Evolutionary conservation across 2,329 filamentous ascomycete genomes (phyloP).

Genomic region (Colletotrichum sp.): DNA sequence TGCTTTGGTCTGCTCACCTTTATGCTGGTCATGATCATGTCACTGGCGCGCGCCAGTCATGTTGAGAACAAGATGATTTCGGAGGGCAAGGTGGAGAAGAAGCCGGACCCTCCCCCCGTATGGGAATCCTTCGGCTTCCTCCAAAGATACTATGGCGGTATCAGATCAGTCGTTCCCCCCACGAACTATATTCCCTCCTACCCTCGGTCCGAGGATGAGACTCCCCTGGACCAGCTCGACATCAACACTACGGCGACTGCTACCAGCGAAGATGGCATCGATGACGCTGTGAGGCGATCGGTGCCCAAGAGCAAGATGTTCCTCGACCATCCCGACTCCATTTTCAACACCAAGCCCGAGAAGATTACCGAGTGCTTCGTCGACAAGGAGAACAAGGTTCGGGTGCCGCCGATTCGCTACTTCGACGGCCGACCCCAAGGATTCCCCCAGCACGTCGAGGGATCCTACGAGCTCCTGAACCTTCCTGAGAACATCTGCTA

Average conservation of each 20-base stretch:
- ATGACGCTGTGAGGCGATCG: conserved; percentile 33
- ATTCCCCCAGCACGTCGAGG: conserved; percentile 83
- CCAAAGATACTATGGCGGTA: conserved; percentile 87
- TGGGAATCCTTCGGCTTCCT: conserved; percentile 91
- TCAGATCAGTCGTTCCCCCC: conserved; percentile 72
- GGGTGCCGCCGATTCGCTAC: conserved; percentile 73
- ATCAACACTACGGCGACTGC: conserved; percentile 36
- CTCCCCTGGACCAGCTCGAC: conserved; percentile 46
- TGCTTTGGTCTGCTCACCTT: conserved; percentile 73
- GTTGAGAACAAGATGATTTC: conserved; percentile 68
- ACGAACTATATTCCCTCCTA: conserved; percentile 80
- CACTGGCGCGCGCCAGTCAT: conserved; percentile 75
- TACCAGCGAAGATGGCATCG: conserved; percentile 26
- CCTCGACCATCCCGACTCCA: conserved; percentile 39
- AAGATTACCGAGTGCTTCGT: conserved; percentile 79
- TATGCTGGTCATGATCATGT: conserved; percentile 78
- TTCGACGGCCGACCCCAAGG: conserved; percentile 81
- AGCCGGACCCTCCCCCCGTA: conserved; percentile 65
- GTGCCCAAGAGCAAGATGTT: conserved; percentile 61
- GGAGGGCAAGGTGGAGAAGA: conserved; percentile 62
- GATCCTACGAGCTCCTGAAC: conserved; percentile 83
- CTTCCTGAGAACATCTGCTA: conserved; percentile 89
- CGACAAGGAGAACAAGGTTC: conserved; percentile 68
- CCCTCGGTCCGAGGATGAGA: conserved; percentile 68
- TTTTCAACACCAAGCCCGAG: conserved; percentile 43